Evolutionary conservation across 345 rosid species (phyloP).

Genomic region (Salix dunnii): DNA sequence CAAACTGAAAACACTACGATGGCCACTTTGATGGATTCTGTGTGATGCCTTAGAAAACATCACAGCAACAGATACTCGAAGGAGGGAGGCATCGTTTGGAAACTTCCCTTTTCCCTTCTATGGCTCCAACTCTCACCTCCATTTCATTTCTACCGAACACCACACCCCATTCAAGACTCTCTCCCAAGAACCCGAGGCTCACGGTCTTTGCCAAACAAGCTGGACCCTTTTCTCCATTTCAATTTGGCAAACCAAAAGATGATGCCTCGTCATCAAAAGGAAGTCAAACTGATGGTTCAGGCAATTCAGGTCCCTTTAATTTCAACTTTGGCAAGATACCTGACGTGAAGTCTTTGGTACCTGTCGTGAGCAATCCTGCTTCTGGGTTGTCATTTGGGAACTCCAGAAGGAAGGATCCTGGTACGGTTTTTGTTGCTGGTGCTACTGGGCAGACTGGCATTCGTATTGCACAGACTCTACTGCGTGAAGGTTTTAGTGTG

Average conservation of each 20-base stretch:
- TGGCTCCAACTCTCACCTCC: conserved; percentile 68
- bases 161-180: conserved; percentile 36
- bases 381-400: conserved; percentile 59
- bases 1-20: conserved; percentile 20
- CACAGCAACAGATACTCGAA: conserved; percentile 23
- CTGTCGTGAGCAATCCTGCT: conserved; percentile 45
- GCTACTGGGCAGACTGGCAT: conserved; percentile 91
- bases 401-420: conserved; percentile 64
- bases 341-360: conserved; percentile 60
- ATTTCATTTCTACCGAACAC: conserved; percentile 56
- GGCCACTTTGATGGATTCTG: conserved; percentile 20
- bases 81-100: conserved; percentile 17
- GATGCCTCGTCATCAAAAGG: conserved; percentile 29
- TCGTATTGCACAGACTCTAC: conserved; percentile 65
- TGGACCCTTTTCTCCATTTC: conserved; percentile 42
- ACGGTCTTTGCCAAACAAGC: conserved; percentile 56
- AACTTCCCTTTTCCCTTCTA: conserved; percentile 17
- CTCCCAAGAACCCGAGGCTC: conserved; percentile 38
- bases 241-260: conserved; percentile 43
- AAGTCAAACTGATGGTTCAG: conserved; percentile 24
- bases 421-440: conserved; percentile 85
- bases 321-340: conserved; percentile 57
- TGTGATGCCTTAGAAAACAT: neutral
- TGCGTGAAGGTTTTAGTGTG: conserved; percentile 79
- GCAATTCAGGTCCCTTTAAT: conserved; percentile 51